Conservation (phyloP, 805 yeast species). For the Yamadazyma sp. region DNA sequence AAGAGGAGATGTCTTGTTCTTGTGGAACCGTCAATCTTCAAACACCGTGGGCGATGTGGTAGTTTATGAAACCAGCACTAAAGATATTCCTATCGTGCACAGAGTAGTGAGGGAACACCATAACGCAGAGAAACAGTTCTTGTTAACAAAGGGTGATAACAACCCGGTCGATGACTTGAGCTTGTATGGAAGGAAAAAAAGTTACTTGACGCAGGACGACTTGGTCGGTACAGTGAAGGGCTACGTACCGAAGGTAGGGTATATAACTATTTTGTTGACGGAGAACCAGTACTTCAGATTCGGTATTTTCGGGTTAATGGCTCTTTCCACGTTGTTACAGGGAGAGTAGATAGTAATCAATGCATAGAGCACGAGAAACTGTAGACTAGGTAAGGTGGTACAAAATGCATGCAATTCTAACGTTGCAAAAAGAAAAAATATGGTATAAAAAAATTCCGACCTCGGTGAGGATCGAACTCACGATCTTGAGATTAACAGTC, state of each 20-base stretch:
- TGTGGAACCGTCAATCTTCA: conserved; percentile 77
- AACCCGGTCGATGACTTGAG: conserved; percentile 89
- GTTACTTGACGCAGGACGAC: conserved; percentile 78
- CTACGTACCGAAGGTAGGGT: conserved; percentile 86
- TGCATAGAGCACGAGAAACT: background rate
- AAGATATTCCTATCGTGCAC: conserved; percentile 94
- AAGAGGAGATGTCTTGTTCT: conserved; percentile 88
- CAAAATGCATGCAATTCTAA: background rate
- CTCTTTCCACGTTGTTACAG: conserved; percentile 61
- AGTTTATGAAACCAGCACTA: conserved; percentile 79
- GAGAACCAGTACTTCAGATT: conserved; percentile 84
- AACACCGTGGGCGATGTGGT: conserved; percentile 89
- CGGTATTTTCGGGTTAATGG: conserved; percentile 72
- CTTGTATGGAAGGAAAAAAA: conserved; percentile 73
- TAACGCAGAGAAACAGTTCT: conserved; percentile 54
- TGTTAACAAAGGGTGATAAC: conserved; percentile 95
- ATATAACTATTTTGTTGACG: conserved; percentile 85
- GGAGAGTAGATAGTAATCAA: conserved; percentile 17
- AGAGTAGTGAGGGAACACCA: conserved; percentile 88
- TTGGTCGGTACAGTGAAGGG: conserved; percentile 91
- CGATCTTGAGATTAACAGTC: conserved; percentile 22
- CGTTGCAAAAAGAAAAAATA: background rate
- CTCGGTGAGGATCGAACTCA: conserved; percentile 22
- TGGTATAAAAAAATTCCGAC: conserved; percentile 12
- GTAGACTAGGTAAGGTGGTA: background rate